A percentile compares a stretch with the other conserved stretches of the same genome.
Evolutionary conservation across 2,329 filamentous ascomycete genomes (phyloP).

Genomic region (Claviceps digitariae): DNA sequence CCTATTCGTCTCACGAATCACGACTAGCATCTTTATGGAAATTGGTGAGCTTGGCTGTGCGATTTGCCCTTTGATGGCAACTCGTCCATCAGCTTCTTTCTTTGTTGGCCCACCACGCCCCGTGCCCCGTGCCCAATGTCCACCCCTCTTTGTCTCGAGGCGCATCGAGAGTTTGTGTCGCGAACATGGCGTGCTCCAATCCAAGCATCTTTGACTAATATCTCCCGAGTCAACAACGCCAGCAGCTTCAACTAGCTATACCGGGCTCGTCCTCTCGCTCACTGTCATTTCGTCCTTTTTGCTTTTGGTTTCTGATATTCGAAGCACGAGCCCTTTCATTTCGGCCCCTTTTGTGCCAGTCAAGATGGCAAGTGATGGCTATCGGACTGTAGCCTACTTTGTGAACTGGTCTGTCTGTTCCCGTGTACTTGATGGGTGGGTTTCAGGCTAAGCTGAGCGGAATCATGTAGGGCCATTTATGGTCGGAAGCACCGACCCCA

Average conservation of each 20-base stretch:
- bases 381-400: conserved; percentile 58
- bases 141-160: not conserved
- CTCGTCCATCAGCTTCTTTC: not conserved
- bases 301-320: not conserved
- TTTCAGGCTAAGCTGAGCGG: not conserved
- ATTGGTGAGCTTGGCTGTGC: not conserved
- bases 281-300: not conserved
- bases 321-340: not conserved
- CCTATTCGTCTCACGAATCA: not conserved
- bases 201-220: not conserved
- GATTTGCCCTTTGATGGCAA: not conserved
- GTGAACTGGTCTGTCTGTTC: conserved; percentile 46
- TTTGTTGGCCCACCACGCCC: not conserved
- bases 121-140: too few relatives aligned
- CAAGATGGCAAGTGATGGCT: conserved; percentile 25
- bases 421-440: not conserved
- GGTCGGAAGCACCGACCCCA: conserved; percentile 74
- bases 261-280: not conserved
- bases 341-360: not conserved
- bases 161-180: too few relatives aligned
- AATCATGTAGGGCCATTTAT: conserved; percentile 56
- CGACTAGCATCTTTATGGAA: not conserved
- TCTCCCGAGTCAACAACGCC: not conserved
- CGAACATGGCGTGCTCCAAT: not conserved
- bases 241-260: not conserved